Conservation (phyloP, 139 green algal species). For the Astrephomene gubernaculifera region DNA sequence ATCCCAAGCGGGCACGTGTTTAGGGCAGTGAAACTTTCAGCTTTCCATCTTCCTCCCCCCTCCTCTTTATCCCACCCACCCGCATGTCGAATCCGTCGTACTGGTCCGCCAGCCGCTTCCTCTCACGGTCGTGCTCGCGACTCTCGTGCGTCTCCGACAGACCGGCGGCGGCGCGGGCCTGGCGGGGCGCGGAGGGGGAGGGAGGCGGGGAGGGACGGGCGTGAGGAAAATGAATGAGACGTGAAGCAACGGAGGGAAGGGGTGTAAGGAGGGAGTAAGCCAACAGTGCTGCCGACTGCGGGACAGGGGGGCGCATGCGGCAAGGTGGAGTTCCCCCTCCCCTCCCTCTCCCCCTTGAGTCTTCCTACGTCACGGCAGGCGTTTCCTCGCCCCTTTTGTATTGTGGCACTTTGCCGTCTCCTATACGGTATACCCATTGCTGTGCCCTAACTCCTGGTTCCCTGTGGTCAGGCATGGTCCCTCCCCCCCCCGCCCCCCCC, state of each 20-base stretch:
- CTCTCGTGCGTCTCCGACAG: constrained; percentile 74
- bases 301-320: no score
- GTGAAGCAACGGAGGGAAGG: background rate
- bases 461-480: background rate
- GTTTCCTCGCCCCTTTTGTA: no score
- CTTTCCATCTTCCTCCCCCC: background rate
- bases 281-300: no score
- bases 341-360: no score
- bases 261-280: background rate
- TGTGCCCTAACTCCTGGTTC: no score
- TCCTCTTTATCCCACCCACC: constrained; percentile 29
- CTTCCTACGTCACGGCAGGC: no score
- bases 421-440: no score
- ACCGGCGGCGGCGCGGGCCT: constrained; percentile 43
- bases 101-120: constrained; percentile 69
- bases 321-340: no score
- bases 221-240: background rate
- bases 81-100: constrained; percentile 86
- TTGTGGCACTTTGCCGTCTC: no score
- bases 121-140: constrained; percentile 65
- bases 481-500: background rate
- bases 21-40: no score
- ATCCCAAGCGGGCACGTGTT: no score
- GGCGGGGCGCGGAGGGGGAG: background rate
- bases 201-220: background rate